A percentile compares a stretch with the other conserved stretches of the same genome.
Conservation (phyloP, 345 rosid genomes). For the Erucastrum elatum region DNA sequence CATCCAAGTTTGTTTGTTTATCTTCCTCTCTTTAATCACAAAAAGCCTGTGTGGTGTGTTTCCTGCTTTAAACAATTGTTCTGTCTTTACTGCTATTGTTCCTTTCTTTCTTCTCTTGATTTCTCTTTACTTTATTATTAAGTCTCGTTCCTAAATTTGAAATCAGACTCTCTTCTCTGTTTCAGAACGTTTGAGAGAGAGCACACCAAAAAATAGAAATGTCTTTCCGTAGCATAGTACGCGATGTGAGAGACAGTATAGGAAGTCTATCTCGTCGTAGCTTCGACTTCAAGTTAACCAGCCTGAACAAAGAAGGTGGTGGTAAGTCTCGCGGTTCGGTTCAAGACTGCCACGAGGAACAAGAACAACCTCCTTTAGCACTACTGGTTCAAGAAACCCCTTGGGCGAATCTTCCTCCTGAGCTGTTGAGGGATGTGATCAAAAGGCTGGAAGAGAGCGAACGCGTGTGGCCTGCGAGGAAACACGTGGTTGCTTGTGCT, state of each 20-base stretch:
- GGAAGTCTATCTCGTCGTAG: constrained; percentile 88
- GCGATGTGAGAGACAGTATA: constrained; percentile 85
- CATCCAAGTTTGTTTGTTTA: not conserved
- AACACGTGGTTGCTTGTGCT: constrained; percentile 92
- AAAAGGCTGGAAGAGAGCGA: constrained; percentile 88
- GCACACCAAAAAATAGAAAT: constrained; percentile 36
- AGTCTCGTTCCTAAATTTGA: constrained; percentile 39
- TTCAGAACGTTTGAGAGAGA: not conserved
- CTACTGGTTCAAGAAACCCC: constrained; percentile 61
- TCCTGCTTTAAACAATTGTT: not conserved
- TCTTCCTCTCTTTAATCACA: constrained; percentile 10
- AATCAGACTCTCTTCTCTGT: constrained; percentile 34
- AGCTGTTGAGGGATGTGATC: constrained; percentile 82
- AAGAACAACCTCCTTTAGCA: constrained; percentile 24
- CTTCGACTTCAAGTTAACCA: constrained; percentile 77
- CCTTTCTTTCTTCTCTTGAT: constrained; percentile 44
- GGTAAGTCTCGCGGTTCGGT: constrained; percentile 82
- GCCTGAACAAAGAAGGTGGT: constrained; percentile 49
- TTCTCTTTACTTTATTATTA: constrained; percentile 44
- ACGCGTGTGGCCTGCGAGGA: constrained; percentile 81
- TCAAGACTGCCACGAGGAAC: constrained; percentile 65
- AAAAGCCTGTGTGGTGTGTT: constrained; percentile 35
- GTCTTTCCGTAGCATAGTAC: constrained; percentile 92
- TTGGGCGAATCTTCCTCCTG: constrained; percentile 92
- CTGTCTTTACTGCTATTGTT: constrained; percentile 32